A percentile compares a stretch with the other conserved stretches of the same genome.
phyloP scores from a whole-genome alignment of 2,329 filamentous ascomycete genomes.

The Xylaria hypoxylon region DNA sequence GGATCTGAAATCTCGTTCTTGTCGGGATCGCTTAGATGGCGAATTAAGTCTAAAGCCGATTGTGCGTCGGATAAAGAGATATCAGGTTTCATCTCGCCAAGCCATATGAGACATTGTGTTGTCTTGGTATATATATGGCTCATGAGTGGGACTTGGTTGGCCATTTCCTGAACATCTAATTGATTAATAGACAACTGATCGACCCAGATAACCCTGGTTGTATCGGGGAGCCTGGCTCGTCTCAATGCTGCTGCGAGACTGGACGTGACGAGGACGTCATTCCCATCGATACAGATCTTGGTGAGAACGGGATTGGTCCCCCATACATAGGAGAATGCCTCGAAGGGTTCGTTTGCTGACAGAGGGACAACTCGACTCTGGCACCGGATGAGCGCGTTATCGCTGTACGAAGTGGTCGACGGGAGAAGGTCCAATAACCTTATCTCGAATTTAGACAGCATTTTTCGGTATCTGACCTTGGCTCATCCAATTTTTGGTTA shows the following conservation, averaged over 20 bases:
- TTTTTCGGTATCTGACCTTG: too few species aligned
- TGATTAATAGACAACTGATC: conserved; percentile 6
- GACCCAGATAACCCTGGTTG: neutral
- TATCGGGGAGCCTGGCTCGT: neutral
- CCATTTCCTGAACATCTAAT: neutral
- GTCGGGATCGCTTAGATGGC: neutral
- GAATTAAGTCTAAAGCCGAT: conserved; percentile 1
- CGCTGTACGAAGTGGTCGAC: neutral
- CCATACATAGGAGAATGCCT: conserved; percentile 8
- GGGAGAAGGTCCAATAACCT: conserved; percentile 1
- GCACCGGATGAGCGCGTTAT: neutral
- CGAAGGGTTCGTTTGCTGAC: neutral
- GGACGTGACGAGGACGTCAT: conserved; percentile 1
- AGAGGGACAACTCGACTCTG: neutral
- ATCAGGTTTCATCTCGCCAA: neutral
- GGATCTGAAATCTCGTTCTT: neutral
- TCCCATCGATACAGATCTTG: neutral
- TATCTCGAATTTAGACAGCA: conserved; percentile 3
- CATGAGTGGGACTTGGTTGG: neutral
- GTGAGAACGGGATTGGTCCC: neutral
- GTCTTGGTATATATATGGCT: conserved; percentile 4
- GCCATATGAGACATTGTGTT: neutral
- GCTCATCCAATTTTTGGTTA: too few species aligned
- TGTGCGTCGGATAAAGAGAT: conserved; percentile 6
- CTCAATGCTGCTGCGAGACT: neutral